Percentiles rank a stretch among this genome's conserved stretches.
phyloP scores from a whole-genome alignment of 768 basidiomycete species.

The Hebeloma cylindrosporum region DNA sequence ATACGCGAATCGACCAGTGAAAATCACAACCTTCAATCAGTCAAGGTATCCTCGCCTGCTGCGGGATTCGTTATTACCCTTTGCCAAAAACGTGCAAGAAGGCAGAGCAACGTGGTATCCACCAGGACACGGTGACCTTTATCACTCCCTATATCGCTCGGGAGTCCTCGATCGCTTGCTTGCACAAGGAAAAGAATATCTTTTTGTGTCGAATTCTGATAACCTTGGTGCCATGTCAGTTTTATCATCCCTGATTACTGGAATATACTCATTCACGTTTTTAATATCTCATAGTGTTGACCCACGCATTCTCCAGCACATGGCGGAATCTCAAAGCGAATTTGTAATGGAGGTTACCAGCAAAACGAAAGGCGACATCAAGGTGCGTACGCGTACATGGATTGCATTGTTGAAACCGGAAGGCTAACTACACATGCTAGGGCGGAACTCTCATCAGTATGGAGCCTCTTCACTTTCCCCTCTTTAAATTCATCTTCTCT shows the following conservation, averaged over 20 bases:
- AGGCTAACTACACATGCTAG: conserved; percentile 26
- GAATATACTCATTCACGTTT: not conserved
- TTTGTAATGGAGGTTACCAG: conserved; percentile 90
- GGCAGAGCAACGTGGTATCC: conserved; percentile 88
- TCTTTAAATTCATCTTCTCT: not conserved
- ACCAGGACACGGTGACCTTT: conserved; percentile 91
- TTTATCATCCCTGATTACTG: conserved; percentile 41
- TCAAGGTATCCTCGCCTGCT: conserved; percentile 82
- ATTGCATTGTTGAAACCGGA: not conserved
- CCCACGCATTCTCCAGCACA: conserved; percentile 73
- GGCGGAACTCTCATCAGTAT: conserved; percentile 69
- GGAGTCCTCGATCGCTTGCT: conserved; percentile 88
- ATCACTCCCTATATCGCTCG: conserved; percentile 84
- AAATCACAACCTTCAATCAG: conserved; percentile 80
- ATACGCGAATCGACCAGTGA: conserved; percentile 80
- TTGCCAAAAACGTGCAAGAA: conserved; percentile 60
- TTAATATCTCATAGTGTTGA: conserved; percentile 65
- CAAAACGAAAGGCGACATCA: conserved; percentile 80
- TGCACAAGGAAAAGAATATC: conserved; percentile 88
- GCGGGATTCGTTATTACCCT: conserved; percentile 74
- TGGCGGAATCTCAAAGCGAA: conserved; percentile 72
- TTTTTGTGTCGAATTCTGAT: conserved; percentile 95
- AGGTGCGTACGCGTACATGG: conserved; percentile 40
- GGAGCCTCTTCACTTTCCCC: not conserved
- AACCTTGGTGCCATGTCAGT: conserved; percentile 85